A percentile compares a stretch with the other conserved stretches of the same genome.
phyloP scores from a whole-genome alignment of 2,329 filamentous ascomycete species.

The Acarospora socialis region DNA sequence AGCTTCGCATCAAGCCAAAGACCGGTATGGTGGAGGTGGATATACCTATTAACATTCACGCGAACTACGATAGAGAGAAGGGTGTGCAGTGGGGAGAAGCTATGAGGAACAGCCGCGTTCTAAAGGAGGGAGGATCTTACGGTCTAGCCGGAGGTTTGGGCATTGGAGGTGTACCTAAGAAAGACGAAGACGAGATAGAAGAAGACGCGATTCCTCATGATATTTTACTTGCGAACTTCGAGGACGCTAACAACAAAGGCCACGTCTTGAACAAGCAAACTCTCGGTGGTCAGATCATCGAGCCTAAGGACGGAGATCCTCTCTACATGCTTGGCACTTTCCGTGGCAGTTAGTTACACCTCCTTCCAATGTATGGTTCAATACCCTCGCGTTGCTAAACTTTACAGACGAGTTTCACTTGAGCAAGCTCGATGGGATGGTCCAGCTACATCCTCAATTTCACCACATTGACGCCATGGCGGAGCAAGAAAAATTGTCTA shows the following conservation, averaged over 20 bases:
- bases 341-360: constrained; percentile 48
- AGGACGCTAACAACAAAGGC: constrained; percentile 52
- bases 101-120: constrained; percentile 40
- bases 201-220: constrained; percentile 18
- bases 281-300: constrained; percentile 64
- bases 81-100: constrained; percentile 72
- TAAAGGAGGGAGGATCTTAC: constrained; percentile 50
- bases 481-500: constrained; percentile 48
- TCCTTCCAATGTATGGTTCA: constrained; percentile 7
- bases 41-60: constrained; percentile 59
- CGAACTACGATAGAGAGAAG: constrained; percentile 71
- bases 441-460: constrained; percentile 81
- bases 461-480: constrained; percentile 79
- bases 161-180: constrained; percentile 20
- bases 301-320: constrained; percentile 53
- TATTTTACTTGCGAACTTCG: constrained; percentile 41
- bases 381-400: not conserved
- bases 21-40: constrained; percentile 85
- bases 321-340: constrained; percentile 89
- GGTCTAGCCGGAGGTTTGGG: constrained; percentile 58
- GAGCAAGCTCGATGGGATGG: constrained; percentile 66
- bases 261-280: constrained; percentile 69
- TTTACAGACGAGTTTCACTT: constrained; percentile 68
- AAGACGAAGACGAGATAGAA: constrained; percentile 10
- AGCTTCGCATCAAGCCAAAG: constrained; percentile 67